These are phyloP conservation scores for Scalesia atractyloides DNA, from an alignment of 129 eudicot species.

Conservation along the genomic window DNA sequence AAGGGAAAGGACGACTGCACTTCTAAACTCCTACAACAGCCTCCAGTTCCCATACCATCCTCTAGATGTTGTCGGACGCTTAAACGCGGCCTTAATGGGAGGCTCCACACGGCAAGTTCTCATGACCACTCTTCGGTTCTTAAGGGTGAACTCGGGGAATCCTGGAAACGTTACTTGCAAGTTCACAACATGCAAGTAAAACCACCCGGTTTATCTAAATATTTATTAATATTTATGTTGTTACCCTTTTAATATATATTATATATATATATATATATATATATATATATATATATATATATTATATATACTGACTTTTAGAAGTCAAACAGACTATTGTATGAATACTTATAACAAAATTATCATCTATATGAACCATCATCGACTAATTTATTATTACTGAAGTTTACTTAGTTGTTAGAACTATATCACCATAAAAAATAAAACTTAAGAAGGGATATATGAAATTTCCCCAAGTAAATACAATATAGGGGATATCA, in stretches of 20 bases:
- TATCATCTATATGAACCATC: slow-evolving; percentile 15
- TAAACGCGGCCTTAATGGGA: slow-evolving; percentile 55
- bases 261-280: too few relatives aligned
- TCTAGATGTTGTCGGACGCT: slow-evolving; percentile 40
- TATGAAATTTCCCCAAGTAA: too few relatives aligned
- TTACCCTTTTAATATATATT: slow-evolving; percentile 14
- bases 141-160: slow-evolving; percentile 70
- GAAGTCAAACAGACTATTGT: slow-evolving; percentile 16
- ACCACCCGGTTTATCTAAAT: neutral
- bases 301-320: slow-evolving; percentile 18
- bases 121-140: slow-evolving; percentile 68
- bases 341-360: neutral
- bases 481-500: too few relatives aligned
- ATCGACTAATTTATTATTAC: neutral
- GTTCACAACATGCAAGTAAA: slow-evolving; percentile 65
- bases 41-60: slow-evolving; percentile 68
- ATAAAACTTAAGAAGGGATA: too few relatives aligned
- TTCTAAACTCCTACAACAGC: slow-evolving; percentile 79
- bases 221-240: slow-evolving; percentile 4
- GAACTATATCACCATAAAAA: too few relatives aligned
- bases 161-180: slow-evolving; percentile 54
- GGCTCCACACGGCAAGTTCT: slow-evolving; percentile 64
- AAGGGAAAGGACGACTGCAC: slow-evolving; percentile 82
- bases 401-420: neutral
- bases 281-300: slow-evolving; percentile 13